These are phyloP conservation scores for Blyttiomyces sp. DNA, from an alignment of 371 early-diverging fungal species.

Conservation along the genomic window DNA sequence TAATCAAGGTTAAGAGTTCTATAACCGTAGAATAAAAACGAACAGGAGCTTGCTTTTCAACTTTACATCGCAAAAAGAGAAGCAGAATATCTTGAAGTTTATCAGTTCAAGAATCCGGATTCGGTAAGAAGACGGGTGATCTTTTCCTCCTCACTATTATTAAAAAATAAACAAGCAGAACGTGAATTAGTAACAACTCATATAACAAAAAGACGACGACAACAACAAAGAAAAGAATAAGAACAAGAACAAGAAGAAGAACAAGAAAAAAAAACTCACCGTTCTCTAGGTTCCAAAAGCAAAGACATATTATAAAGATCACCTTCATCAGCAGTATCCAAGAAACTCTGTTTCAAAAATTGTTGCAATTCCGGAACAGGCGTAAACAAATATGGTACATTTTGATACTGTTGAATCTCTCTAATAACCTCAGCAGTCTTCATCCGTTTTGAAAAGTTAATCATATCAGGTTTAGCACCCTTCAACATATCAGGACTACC, in stretches of 20 bases:
- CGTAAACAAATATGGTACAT: slow-evolving; percentile 73
- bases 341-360: slow-evolving; percentile 62
- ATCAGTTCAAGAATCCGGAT: slow-evolving; percentile 82
- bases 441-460: slow-evolving; percentile 90
- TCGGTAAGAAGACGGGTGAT: slow-evolving; percentile 80
- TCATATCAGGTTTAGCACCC: slow-evolving; percentile 47
- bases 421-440: slow-evolving; percentile 86
- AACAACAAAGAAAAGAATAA: slow-evolving; percentile 9
- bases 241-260: slow-evolving; percentile 3
- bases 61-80: too few relatives aligned
- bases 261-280: slow-evolving; percentile 20
- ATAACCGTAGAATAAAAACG: too few relatives aligned
- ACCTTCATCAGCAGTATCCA: slow-evolving; percentile 59
- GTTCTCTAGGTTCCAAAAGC: slow-evolving; percentile 71
- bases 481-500: slow-evolving; percentile 80
- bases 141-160: slow-evolving; percentile 78
- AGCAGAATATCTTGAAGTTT: too few relatives aligned
- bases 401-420: slow-evolving; percentile 91
- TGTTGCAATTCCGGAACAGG: slow-evolving; percentile 76
- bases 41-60: too few relatives aligned
- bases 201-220: background rate
- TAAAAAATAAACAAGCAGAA: slow-evolving; percentile 7
- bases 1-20: too few relatives aligned
- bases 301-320: slow-evolving; percentile 73
- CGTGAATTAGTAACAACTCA: background rate